A percentile compares a stretch with the other conserved stretches of the same genome.
Conservation (phyloP, 345 rosid species). For the Ailanthus altissimus region DNA sequence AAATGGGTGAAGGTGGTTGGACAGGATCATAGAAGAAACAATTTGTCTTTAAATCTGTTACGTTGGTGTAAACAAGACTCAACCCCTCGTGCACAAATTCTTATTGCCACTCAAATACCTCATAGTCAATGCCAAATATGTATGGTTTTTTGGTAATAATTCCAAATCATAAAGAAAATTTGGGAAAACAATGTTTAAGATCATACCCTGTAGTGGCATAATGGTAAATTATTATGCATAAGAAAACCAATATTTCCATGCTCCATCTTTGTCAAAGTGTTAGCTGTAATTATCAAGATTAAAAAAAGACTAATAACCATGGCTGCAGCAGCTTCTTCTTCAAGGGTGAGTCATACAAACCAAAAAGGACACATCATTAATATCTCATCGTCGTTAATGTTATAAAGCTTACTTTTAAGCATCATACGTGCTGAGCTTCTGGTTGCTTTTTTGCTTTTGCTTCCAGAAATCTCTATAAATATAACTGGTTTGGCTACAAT, state of each 20-base stretch:
- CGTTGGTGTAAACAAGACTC: constrained; percentile 50
- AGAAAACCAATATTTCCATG: constrained; percentile 23
- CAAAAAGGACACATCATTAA: constrained; percentile 11
- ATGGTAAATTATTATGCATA: constrained; percentile 13
- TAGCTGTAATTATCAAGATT: constrained; percentile 71
- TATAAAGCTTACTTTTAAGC: constrained; percentile 17
- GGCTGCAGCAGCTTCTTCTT: constrained; percentile 48
- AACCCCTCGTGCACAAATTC: constrained; percentile 40
- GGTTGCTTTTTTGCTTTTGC: constrained; percentile 11
- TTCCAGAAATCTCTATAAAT: background rate
- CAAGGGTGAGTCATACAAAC: constrained; percentile 35
- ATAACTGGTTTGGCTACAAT: background rate
- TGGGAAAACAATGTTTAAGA: background rate
- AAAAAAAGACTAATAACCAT: constrained; percentile 29
- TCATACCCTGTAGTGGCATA: constrained; percentile 6
- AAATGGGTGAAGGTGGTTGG: constrained; percentile 99
- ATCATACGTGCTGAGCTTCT: background rate
- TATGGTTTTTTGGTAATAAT: constrained; percentile 21
- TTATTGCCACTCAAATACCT: constrained; percentile 17
- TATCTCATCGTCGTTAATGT: constrained; percentile 15
- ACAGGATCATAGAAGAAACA: constrained; percentile 38
- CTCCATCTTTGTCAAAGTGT: constrained; percentile 75
- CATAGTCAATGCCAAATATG: constrained; percentile 18
- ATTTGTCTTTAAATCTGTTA: constrained; percentile 17
- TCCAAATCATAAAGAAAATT: constrained; percentile 10